Percentiles rank a stretch among this genome's conserved stretches.
Conservation (phyloP, 148 eudicot genomes). For the Rhododendron kiyosumense region DNA sequence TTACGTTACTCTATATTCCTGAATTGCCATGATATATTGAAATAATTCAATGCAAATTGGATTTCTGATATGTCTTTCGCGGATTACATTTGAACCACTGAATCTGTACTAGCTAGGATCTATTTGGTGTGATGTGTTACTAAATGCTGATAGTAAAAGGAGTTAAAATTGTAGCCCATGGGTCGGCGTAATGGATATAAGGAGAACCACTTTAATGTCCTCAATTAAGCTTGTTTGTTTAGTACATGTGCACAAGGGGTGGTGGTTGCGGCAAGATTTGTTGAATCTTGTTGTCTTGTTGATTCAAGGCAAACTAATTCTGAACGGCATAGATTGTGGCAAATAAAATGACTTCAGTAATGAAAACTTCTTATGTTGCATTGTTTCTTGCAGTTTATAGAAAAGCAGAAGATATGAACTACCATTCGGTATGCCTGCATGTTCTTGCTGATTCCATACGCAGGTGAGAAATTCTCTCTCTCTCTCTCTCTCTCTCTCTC, state of each 20-base stretch:
- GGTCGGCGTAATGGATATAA: background rate
- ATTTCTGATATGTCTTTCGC: background rate
- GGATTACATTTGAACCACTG: background rate
- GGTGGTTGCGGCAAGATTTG: background rate
- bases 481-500: background rate
- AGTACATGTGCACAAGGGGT: background rate
- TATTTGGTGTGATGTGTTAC: background rate
- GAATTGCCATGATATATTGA: background rate
- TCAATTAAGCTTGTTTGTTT: background rate
- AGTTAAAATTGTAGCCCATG: background rate
- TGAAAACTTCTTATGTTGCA: slow-evolving; percentile 1
- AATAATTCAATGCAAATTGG: background rate
- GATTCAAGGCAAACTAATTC: background rate
- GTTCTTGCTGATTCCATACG: slow-evolving; percentile 98
- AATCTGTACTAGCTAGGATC: background rate
- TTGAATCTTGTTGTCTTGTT: background rate
- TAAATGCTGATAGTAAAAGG: background rate
- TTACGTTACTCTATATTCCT: background rate
- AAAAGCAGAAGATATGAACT: slow-evolving; percentile 95
- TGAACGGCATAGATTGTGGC: background rate
- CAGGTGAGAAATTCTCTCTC: slow-evolving; percentile 43
- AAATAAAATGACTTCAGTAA: background rate
- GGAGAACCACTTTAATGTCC: background rate
- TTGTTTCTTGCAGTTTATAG: slow-evolving; percentile 67
- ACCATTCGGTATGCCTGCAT: slow-evolving; percentile 91